A percentile compares a stretch with the other conserved stretches of the same genome.
phyloP scores from a whole-genome alignment of 2,329 filamentous ascomycete genomes.

The Fusarium sp. region DNA sequence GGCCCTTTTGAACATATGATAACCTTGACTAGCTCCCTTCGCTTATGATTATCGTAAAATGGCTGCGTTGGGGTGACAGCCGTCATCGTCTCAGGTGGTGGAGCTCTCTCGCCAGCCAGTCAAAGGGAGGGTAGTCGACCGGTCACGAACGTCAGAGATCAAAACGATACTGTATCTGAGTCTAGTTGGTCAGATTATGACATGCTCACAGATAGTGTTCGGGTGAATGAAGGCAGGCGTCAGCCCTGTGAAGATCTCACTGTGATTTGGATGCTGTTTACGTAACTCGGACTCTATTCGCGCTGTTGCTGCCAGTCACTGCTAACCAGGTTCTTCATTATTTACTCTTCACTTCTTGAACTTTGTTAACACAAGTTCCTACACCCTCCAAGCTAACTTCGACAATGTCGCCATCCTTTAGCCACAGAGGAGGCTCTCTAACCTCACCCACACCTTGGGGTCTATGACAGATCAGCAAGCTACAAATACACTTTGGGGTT shows the following conservation, averaged over 20 bases:
- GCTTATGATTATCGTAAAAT: not conserved
- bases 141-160: not conserved
- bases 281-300: not conserved
- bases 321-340: too few relatives aligned
- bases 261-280: not conserved
- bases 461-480: not conserved
- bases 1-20: not conserved
- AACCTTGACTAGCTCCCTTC: not conserved
- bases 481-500: accelerated
- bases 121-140: not conserved
- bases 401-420: not conserved
- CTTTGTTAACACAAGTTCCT: not conserved
- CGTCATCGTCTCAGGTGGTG: not conserved
- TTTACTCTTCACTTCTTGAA: not conserved
- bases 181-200: not conserved
- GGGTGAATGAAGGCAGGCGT: not conserved
- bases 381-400: not conserved
- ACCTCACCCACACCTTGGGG: not conserved
- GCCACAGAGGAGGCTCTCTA: not conserved
- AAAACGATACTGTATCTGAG: not conserved
- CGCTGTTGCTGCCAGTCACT: too few relatives aligned
- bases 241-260: not conserved
- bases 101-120: not conserved
- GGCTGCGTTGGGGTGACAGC: not conserved
- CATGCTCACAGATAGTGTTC: not conserved